Conservation (phyloP, 805 yeast genomes). For the Candida glaebosa region DNA sequence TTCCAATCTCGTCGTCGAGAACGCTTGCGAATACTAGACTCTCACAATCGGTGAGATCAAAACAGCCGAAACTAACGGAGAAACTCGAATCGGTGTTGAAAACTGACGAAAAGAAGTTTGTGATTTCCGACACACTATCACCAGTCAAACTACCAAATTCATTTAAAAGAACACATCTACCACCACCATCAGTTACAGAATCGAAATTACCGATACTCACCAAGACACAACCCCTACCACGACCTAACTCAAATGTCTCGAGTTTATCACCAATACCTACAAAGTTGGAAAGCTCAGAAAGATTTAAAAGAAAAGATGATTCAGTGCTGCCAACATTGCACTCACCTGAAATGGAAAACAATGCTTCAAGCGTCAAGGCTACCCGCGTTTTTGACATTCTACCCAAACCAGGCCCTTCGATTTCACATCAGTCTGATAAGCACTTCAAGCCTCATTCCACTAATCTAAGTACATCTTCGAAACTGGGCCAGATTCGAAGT, state of each 20-base stretch:
- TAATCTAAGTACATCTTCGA: background rate
- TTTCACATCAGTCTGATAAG: background rate
- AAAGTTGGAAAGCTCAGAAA: too few relatives aligned
- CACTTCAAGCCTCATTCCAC: background rate
- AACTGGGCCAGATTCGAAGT: background rate
- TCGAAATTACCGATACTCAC: background rate
- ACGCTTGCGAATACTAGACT: slow-evolving; percentile 4
- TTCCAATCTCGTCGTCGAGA: slow-evolving; percentile 20
- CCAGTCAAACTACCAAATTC: slow-evolving; percentile 1
- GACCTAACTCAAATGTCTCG: too few relatives aligned
- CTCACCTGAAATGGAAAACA: too few relatives aligned
- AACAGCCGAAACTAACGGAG: slow-evolving; percentile 3
- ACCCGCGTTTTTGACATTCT: too few relatives aligned
- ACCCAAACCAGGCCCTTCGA: background rate
- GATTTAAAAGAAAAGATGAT: too few relatives aligned
- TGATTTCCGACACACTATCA: background rate
- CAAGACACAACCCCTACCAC: too few relatives aligned
- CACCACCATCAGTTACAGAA: slow-evolving; percentile 3
- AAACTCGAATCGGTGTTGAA: slow-evolving; percentile 1
- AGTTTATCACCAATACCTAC: too few relatives aligned
- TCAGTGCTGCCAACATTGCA: too few relatives aligned
- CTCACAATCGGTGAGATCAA: background rate
- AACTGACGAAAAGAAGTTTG: background rate
- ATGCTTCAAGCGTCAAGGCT: too few relatives aligned
- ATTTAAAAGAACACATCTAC: background rate